Conservation (phyloP, 805 yeast species). For the Hanseniaspora singularis region DNA sequence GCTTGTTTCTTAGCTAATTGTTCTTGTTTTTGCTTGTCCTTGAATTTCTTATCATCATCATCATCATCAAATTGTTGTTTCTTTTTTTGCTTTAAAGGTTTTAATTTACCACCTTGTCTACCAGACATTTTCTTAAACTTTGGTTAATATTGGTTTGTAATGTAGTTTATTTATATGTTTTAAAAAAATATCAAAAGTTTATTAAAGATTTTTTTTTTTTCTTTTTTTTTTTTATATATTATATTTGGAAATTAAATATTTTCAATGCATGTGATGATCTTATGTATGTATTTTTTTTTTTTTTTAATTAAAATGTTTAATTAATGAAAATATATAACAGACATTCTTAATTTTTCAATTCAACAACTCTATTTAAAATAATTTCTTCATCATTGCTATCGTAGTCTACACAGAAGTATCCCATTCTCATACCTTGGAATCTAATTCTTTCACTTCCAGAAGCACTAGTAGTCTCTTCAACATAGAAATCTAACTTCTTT, state of each 20-base stretch:
- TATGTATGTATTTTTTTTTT: too few relatives aligned
- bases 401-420: conserved; percentile 83
- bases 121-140: conserved; percentile 53
- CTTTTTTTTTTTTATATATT: neutral
- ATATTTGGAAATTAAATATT: too few relatives aligned
- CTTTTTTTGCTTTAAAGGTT: conserved; percentile 67
- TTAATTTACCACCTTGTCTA: conserved; percentile 94
- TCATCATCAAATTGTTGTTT: conserved; percentile 63
- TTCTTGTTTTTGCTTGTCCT: conserved; percentile 88
- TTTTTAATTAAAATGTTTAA: too few relatives aligned
- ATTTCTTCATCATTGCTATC: conserved; percentile 53
- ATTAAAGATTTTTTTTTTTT: neutral
- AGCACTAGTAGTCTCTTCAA: conserved; percentile 51
- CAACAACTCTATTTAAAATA: conserved; percentile 80
- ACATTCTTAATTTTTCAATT: conserved; percentile 82
- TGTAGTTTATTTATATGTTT: neutral
- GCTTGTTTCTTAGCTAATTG: conserved; percentile 86
- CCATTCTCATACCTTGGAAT: conserved; percentile 95
- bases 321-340: too few relatives aligned
- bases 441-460: conserved; percentile 61
- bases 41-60: conserved; percentile 82
- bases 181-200: neutral
- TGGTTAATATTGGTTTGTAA: neutral
- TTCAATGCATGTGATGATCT: too few relatives aligned
- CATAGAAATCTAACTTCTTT: conserved; percentile 49